Percentiles rank a stretch among this genome's conserved stretches.
Evolutionary conservation across 2,329 filamentous ascomycete species (phyloP).

Genomic region (Ascochyta fabae): DNA sequence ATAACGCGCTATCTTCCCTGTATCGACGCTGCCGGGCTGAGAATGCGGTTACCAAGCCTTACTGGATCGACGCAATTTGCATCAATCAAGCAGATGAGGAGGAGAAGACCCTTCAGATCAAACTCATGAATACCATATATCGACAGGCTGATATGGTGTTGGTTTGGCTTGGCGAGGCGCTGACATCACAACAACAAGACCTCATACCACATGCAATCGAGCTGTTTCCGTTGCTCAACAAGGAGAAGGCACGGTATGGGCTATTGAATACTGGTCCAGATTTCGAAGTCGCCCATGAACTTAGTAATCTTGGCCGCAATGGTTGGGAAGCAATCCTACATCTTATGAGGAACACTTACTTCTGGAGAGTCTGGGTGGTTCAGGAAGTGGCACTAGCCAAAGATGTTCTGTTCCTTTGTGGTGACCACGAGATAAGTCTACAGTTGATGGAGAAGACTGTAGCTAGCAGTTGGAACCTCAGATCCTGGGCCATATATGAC

Average conservation of each 20-base stretch:
- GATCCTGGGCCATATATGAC: constrained; percentile 1
- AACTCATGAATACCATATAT: constrained; percentile 17
- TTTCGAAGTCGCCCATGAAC: background rate
- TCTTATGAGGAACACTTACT: constrained; percentile 1
- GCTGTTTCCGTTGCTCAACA: background rate
- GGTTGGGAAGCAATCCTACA: constrained; percentile 5
- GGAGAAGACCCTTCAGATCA: constrained; percentile 17
- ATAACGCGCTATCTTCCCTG: constrained; percentile 2
- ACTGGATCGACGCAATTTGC: constrained; percentile 22
- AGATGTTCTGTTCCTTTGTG: background rate
- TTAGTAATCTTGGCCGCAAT: constrained; percentile 4
- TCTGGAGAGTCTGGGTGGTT: constrained; percentile 1
- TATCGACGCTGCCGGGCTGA: background rate
- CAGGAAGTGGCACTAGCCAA: constrained; percentile 4
- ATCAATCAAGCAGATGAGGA: constrained; percentile 21
- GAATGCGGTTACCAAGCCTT: background rate
- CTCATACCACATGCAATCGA: constrained; percentile 1
- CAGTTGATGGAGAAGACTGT: background rate
- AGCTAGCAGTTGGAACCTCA: background rate
- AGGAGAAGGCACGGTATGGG: background rate
- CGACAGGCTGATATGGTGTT: constrained; percentile 10
- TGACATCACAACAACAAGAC: background rate
- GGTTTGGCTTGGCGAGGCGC: constrained; percentile 12
- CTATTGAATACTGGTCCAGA: background rate
- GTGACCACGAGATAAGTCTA: constrained; percentile 1